These are phyloP conservation scores for Fagopyrum homotropicum DNA, from an alignment of 148 eudicot genomes.

Conservation along the genomic window DNA sequence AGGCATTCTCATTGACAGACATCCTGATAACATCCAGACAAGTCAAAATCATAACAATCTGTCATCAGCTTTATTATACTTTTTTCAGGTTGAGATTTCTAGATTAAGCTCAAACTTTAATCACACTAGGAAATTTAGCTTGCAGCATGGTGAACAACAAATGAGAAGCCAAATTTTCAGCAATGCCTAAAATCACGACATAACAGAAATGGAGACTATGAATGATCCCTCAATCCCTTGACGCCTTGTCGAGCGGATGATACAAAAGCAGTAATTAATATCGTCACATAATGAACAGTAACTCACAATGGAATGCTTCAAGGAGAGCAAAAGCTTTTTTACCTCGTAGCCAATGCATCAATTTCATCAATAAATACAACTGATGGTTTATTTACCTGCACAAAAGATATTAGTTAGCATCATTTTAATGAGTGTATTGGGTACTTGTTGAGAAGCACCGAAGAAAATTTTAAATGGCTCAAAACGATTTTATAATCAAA, in stretches of 20 bases:
- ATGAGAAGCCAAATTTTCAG: background rate
- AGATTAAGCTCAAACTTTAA: background rate
- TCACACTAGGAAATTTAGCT: background rate
- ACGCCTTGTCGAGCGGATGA: slow-evolving; percentile 46
- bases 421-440: slow-evolving; percentile 1
- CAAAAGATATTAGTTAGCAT: background rate
- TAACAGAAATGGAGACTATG: background rate
- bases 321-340: slow-evolving; percentile 14
- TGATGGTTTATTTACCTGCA: slow-evolving; percentile 83
- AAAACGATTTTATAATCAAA: background rate
- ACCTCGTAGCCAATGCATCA: slow-evolving; percentile 89
- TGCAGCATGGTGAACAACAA: background rate
- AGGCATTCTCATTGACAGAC: slow-evolving; percentile 28
- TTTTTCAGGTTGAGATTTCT: background rate
- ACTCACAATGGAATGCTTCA: background rate
- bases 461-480: background rate
- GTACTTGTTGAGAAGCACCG: background rate
- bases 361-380: slow-evolving; percentile 94
- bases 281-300: background rate
- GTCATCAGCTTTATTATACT: background rate
- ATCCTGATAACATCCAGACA: slow-evolving; percentile 28
- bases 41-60: background rate
- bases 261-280: slow-evolving; percentile 6
- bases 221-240: slow-evolving; percentile 57
- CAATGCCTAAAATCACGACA: background rate